These are phyloP conservation scores for Aegilops speltoides DNA, from an alignment of 176 grass and related monocot species.

Conservation along the genomic window DNA sequence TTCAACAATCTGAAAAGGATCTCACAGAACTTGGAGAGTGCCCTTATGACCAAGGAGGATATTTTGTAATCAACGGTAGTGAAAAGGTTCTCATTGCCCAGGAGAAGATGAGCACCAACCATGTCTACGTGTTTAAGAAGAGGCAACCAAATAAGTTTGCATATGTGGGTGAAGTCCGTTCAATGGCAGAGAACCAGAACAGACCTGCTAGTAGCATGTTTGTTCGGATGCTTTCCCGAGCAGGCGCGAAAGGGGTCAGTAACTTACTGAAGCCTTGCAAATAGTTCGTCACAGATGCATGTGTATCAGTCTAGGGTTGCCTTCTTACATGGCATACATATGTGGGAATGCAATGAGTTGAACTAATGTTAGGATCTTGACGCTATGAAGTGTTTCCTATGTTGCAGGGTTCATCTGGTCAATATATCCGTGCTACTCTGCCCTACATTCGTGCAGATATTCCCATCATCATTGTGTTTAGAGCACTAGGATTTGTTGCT, in stretches of 20 bases:
- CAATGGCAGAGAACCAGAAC: conserved; percentile 94
- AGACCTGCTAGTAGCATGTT: conserved; percentile 98
- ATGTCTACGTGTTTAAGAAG: conserved; percentile 99
- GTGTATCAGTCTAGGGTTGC: conserved; percentile 8
- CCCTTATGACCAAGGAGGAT: conserved; percentile 95
- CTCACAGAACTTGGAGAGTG: conserved; percentile 95
- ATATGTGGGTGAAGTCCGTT: conserved; percentile 93
- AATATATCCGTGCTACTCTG: conserved; percentile 97
- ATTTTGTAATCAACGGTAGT: conserved; percentile 96
- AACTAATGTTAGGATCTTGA: conserved; percentile 1
- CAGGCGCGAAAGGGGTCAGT: conserved; percentile 90
- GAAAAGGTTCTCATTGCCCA: conserved; percentile 98
- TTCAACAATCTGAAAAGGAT: conserved; percentile 94
- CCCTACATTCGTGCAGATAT: conserved; percentile 97
- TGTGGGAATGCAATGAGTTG: background rate
- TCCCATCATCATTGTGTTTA: conserved; percentile 96
- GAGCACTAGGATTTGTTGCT: conserved; percentile 98
- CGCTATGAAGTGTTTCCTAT: background rate
- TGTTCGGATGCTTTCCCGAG: conserved; percentile 91
- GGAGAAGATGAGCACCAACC: conserved; percentile 99
- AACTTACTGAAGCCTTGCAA: conserved; percentile 20
- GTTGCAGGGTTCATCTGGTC: conserved; percentile 87
- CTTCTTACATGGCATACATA: background rate
- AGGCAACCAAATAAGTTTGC: conserved; percentile 96
- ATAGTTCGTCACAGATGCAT: conserved; percentile 5